A percentile compares a stretch with the other conserved stretches of the same genome.
phyloP scores from a whole-genome alignment of 2,329 filamentous ascomycete genomes.

The Diplocarpon mali region DNA sequence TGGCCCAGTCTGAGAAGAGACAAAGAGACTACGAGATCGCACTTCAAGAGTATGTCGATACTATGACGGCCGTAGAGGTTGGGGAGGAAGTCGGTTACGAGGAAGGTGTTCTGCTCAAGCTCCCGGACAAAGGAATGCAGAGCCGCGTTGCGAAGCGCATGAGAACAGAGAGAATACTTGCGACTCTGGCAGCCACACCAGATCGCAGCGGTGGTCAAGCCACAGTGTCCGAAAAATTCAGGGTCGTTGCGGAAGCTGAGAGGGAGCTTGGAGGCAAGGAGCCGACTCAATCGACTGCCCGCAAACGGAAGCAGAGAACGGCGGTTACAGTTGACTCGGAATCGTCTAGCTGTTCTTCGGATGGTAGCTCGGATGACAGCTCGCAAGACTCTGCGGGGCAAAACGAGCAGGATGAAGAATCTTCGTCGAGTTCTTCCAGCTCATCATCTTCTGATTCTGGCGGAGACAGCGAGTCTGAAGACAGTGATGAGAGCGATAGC shows the following conservation, averaged over 20 bases:
- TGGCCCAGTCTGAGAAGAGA: slow-evolving; percentile 36
- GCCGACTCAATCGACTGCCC: slow-evolving; percentile 35
- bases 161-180: slow-evolving; percentile 47
- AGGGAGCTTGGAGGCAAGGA: slow-evolving; percentile 35
- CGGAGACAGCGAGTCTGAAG: slow-evolving; percentile 10
- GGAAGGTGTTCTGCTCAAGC: slow-evolving; percentile 22
- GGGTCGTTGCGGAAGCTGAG: slow-evolving; percentile 22
- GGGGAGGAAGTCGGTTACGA: slow-evolving; percentile 23
- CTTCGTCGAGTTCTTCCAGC: slow-evolving; percentile 21
- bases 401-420: slow-evolving; percentile 7
- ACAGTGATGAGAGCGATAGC: slow-evolving; percentile 14
- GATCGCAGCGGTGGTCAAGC: slow-evolving; percentile 1
- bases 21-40: slow-evolving; percentile 46
- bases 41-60: slow-evolving; percentile 26
- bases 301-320: slow-evolving; percentile 35
- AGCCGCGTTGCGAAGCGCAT: slow-evolving; percentile 50
- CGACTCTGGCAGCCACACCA: slow-evolving; percentile 32
- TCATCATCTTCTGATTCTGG: slow-evolving; percentile 18
- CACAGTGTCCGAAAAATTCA: slow-evolving; percentile 4
- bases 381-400: slow-evolving; percentile 10
- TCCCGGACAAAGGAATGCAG: slow-evolving; percentile 41
- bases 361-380: slow-evolving; percentile 14
- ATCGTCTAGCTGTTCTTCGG: slow-evolving; percentile 16
- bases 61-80: slow-evolving; percentile 17
- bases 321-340: slow-evolving; percentile 16